Base-by-base conservation (phyloP, 495 filamentous ascomycete genomes). In the Aspergillus heteromorphus region DNA sequence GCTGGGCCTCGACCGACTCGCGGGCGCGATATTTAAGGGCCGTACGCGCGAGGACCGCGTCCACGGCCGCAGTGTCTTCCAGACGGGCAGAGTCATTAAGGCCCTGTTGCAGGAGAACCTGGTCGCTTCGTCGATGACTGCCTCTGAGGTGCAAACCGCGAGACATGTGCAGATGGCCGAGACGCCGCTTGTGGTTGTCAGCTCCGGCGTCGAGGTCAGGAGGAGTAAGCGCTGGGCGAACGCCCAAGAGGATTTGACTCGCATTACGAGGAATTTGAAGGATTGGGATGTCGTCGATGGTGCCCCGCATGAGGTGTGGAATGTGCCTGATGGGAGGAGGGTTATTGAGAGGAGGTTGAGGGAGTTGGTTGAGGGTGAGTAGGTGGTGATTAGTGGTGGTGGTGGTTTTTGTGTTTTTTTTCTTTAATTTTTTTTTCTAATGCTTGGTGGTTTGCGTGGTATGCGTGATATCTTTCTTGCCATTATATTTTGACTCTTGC, bases 51-150 rank as follows among this genome's bases (percentile, higher is more conserved):
- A 87, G 63, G 93, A 97, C 63, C 86, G 93, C 0, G 82, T 92
- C 4, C 89, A 86, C 60, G 93, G 93, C 4, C 75, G 80, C 20
- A 80, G 81, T 6, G 83, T 89, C 0, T 87, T 91, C 58, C 89
- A 95, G 67, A 80, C 75, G 14, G 91, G 87, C 13, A 89, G 86
- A 57, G 86, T 80, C 61, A 85, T 97, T 65, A 93, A 91, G 62
- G 87, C 89, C 4, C 91, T 92, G 65, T 75, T 98, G 31, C 93
- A 98, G 68, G 93, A 98, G 73, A 92, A 87, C 52, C 73, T 97
- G 1, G 90, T 96, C 17, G 93, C 91, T 9, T 76, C 84, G 51
- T 86, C 85, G 2, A 80, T 97, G 49, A 89, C 89, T 16, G 85
- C 83, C 57, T 87, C 86, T 20, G 93, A 98, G 58, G 81, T 96